These are phyloP conservation scores for Vinca major DNA, from an alignment of 305 asterid species.

Conservation along the genomic window DNA sequence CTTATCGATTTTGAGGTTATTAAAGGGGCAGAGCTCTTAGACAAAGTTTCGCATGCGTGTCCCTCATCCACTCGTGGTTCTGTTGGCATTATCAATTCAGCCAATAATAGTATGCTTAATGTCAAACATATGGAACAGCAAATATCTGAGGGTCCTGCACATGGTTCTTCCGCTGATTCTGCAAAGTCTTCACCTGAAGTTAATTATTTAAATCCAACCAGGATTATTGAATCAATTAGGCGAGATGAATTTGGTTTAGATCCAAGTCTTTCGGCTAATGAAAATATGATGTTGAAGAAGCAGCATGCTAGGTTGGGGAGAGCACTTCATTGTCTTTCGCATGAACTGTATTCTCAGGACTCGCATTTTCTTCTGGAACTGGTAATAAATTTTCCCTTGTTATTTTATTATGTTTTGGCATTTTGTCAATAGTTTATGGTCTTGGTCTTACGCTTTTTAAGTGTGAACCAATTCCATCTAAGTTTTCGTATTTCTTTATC, in stretches of 20 bases:
- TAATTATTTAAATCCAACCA: conserved; percentile 35
- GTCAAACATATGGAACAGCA: conserved; percentile 19
- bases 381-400: conserved; percentile 34
- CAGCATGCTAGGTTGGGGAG: conserved; percentile 98
- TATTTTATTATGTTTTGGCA: not conserved
- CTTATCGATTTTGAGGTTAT: conserved; percentile 22
- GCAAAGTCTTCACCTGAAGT: conserved; percentile 14
- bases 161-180: conserved; percentile 19
- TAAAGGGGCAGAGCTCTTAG: conserved; percentile 16
- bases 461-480: not conserved
- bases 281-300: conserved; percentile 69
- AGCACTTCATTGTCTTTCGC: conserved; percentile 95
- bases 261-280: conserved; percentile 47
- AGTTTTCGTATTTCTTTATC: not conserved
- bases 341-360: conserved; percentile 94
- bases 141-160: conserved; percentile 21
- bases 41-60: not conserved
- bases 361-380: conserved; percentile 94
- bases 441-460: not conserved
- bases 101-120: conserved; percentile 15
- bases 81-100: conserved; percentile 23
- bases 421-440: not conserved
- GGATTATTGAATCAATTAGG: conserved; percentile 63
- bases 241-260: conserved; percentile 81
- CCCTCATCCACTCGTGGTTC: conserved; percentile 19